Base-by-base conservation (phyloP, 176 grass and related monocot genomes). In the Oryza brachyantha region DNA sequence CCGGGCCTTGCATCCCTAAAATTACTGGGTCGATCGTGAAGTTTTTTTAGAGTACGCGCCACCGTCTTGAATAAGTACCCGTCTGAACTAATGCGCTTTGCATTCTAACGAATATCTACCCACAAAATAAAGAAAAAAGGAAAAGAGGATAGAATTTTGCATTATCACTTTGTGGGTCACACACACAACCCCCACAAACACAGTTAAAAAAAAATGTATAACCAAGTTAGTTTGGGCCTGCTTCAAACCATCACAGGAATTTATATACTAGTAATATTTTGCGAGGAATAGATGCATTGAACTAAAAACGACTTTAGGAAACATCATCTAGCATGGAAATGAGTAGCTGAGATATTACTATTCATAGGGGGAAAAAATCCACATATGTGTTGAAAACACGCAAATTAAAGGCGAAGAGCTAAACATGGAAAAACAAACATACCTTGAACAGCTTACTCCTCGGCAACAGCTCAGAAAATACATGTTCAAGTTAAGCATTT, bases 381-480 rank as follows among this genome's bases (percentile, higher is more conserved):
- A 27, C 16, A 34, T 24, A n/a, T 57, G 19, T 57, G 3, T 8
- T 24, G 52, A 57, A 24, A 8, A 57, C 52, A 57, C 21, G 13
- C 13, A 11, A 27, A n/a, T n/a, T n/a, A n/a, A 64, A 31, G 66
- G 41, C 26, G 17, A 16, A 48, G 39, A 29, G 10, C 3, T 46
- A 38, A 43, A 64, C 21, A 64, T 2, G 63, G 32, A 59, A 14
- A 64, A 34, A 66, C 31, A 42, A 35, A n/a, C 45, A 29, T 86
- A 86, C 84, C 84, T 80, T 74, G 37, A 62, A 11, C 40, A 72
- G 14, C 41, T 58, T 58, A 58, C 71, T 28, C 41, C 68, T 73
- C 17, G 32, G 17, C 17, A 78, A 17, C 25, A 17, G 39, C 66
- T 39, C 24, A 64, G 42, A 8, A 57, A 64, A 78, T 57, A 64